Conservation (phyloP, 2,329 filamentous ascomycete species). For the Aureobasidium lini region DNA sequence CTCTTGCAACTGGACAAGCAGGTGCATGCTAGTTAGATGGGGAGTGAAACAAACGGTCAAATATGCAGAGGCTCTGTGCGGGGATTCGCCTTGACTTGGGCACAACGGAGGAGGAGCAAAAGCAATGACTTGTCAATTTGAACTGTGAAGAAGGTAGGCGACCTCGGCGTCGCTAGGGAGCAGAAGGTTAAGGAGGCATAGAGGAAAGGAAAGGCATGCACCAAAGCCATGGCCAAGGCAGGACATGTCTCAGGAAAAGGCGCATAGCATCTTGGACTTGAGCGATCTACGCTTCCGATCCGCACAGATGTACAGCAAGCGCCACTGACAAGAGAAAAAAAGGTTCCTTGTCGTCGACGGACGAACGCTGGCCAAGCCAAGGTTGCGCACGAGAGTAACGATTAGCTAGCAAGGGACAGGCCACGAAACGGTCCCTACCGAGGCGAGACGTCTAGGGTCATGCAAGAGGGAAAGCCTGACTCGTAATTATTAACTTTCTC, state of each 20-base stretch:
- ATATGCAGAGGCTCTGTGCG: constrained; percentile 3
- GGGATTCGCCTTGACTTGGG: not conserved
- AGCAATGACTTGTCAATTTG: constrained; percentile 3
- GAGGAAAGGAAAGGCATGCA: not conserved
- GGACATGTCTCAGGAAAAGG: not conserved
- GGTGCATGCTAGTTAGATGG: not conserved
- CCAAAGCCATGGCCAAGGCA: no score
- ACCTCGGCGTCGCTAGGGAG: not conserved
- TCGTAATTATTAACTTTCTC: not conserved
- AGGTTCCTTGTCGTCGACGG: not conserved
- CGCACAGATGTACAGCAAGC: not conserved
- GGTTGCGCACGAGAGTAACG: not conserved
- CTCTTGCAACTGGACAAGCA: not conserved
- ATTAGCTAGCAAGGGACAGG: no score
- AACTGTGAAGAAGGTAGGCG: not conserved
- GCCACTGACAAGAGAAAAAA: not conserved
- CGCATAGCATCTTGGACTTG: not conserved
- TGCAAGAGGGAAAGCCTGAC: not conserved
- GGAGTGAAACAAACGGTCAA: not conserved
- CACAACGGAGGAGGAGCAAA: not conserved
- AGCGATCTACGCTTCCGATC: not conserved
- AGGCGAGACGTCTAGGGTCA: no score
- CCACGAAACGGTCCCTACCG: no score
- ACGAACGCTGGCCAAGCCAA: not conserved
- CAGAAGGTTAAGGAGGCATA: not conserved